A percentile compares a stretch with the other conserved stretches of the same genome.
Evolutionary conservation across 345 rosid species (phyloP).

Genomic region (Aquilaria yunnanensis): DNA sequence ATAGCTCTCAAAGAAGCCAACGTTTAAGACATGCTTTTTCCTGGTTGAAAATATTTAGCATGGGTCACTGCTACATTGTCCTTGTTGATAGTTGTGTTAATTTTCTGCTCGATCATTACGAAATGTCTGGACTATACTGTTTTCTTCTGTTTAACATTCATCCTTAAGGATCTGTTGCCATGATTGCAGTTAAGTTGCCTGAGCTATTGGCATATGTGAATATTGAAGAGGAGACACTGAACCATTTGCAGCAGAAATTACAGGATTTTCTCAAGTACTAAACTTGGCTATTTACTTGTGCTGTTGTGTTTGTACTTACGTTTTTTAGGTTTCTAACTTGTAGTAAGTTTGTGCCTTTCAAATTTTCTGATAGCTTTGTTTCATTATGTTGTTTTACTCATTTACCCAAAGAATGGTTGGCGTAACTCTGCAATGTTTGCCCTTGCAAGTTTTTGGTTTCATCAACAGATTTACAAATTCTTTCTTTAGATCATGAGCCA

Average conservation of each 20-base stretch:
- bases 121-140: no score
- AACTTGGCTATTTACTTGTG: neutral
- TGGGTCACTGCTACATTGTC: no score
- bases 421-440: neutral
- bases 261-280: slow-evolving; percentile 80
- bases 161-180: neutral
- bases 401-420: no score
- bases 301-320: neutral
- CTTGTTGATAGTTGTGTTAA: no score
- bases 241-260: slow-evolving; percentile 71
- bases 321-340: neutral
- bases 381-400: no score
- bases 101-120: no score
- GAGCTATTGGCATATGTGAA: slow-evolving; percentile 78
- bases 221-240: slow-evolving; percentile 87
- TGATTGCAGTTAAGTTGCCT: slow-evolving; percentile 80
- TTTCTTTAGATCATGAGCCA: no score
- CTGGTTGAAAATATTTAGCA: no score
- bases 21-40: no score
- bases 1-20: no score
- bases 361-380: neutral
- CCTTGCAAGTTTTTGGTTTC: neutral
- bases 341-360: neutral
- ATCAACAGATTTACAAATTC: no score
- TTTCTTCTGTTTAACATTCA: no score